These are phyloP conservation scores for Chlorencoelia australis DNA, from an alignment of 2,329 filamentous ascomycete species.

Conservation along the genomic window DNA sequence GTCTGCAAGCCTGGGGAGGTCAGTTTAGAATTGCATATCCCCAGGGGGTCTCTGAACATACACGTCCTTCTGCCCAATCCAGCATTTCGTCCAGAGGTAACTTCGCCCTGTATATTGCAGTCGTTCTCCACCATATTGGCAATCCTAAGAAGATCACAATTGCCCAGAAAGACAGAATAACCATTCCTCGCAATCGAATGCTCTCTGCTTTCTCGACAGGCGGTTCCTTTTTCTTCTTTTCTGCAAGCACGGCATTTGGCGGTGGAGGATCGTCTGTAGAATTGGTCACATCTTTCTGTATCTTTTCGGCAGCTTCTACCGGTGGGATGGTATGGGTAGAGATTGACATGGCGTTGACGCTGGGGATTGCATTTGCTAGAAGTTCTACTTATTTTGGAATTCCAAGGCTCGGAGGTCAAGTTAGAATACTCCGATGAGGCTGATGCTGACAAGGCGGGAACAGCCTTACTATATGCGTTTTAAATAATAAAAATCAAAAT, in stretches of 20 bases:
- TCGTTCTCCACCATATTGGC: conserved; percentile 94
- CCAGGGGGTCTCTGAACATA: conserved; percentile 31
- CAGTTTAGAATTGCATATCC: conserved; percentile 6
- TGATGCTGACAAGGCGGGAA: too few species aligned
- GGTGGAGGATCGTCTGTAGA: conserved; percentile 13
- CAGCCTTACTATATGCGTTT: too few species aligned
- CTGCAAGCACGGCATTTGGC: conserved; percentile 17
- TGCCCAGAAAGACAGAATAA: conserved; percentile 85
- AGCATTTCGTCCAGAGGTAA: conserved; percentile 81
- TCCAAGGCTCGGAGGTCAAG: too few species aligned
- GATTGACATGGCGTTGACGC: conserved; percentile 14
- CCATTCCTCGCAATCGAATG: conserved; percentile 56
- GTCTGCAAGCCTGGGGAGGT: conserved; percentile 61
- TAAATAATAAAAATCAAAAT: too few species aligned
- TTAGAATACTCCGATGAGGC: too few species aligned
- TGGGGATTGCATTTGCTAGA: conserved; percentile 2
- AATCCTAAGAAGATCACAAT: conserved; percentile 75
- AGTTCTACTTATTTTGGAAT: too few species aligned
- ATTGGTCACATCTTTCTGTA: conserved; percentile 3
- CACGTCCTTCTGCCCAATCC: conserved; percentile 84
- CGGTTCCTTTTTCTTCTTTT: conserved; percentile 30
- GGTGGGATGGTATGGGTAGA: conserved; percentile 9
- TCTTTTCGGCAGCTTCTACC: conserved; percentile 3
- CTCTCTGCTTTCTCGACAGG: conserved; percentile 68
- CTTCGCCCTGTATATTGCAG: conserved; percentile 77